Evolutionary conservation across 352 stramenopile genomes (phyloP).

Genomic region (Peronospora belbahrii): DNA sequence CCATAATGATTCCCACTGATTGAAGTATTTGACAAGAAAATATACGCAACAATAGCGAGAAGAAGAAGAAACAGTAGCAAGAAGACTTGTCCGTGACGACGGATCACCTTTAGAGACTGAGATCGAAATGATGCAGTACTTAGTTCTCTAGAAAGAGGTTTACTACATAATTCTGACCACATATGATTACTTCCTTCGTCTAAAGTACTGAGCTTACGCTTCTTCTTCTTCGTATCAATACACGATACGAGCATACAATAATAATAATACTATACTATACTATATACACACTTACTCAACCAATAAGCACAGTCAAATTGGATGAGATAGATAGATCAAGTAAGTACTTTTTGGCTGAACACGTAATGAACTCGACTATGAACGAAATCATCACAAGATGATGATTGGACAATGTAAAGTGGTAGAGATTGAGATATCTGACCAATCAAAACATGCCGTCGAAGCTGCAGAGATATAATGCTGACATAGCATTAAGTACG

Average conservation of each 20-base stretch:
- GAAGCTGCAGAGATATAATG: too few species aligned
- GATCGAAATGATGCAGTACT: conserved; percentile 20
- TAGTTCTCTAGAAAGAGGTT: conserved; percentile 14
- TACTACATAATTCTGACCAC: conserved; percentile 39
- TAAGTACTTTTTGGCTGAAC: too few species aligned
- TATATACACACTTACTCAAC: too few species aligned
- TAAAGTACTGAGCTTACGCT: conserved; percentile 72
- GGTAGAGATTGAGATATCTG: not conserved
- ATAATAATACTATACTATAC: too few species aligned
- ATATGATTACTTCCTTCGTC: conserved; percentile 35
- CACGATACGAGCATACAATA: conserved; percentile 33
- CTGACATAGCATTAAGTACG: too few species aligned
- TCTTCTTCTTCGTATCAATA: conserved; percentile 68
- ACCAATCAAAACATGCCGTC: conserved; percentile 4
- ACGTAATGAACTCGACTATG: too few species aligned
- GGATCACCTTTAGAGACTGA: conserved; percentile 28
- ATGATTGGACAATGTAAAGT: too few species aligned
- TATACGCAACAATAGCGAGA: conserved; percentile 45
- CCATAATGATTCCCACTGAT: conserved; percentile 20
- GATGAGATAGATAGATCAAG: too few species aligned
- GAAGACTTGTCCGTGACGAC: conserved; percentile 45
- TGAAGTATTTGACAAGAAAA: conserved; percentile 52
- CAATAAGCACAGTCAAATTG: too few species aligned
- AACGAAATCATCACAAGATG: too few species aligned
- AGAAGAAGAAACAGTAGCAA: conserved; percentile 39